phyloP scores from a whole-genome alignment of 768 basidiomycete genomes.

The Cystoderma amianthinum region DNA sequence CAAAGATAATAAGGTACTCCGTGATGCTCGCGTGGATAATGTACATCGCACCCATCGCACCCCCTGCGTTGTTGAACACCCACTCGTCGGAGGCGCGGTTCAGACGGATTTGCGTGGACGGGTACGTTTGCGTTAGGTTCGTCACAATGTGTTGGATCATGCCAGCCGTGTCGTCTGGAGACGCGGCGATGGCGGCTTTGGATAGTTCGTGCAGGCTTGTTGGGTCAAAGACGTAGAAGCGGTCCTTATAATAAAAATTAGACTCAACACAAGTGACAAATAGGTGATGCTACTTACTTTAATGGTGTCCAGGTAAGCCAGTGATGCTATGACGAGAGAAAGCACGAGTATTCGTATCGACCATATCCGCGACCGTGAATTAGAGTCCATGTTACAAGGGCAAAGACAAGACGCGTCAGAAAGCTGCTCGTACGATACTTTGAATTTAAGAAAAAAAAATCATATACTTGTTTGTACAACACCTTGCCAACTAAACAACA shows the following conservation, averaged over 20 bases:
- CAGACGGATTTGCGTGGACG: constrained; percentile 45
- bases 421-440: no score
- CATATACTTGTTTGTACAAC: no score
- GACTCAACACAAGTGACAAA: background rate
- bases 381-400: no score
- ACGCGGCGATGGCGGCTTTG: constrained; percentile 63
- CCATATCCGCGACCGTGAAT: no score
- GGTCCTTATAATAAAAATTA: constrained; percentile 38
- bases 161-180: constrained; percentile 50
- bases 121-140: constrained; percentile 72
- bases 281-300: constrained; percentile 36
- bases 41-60: constrained; percentile 98
- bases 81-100: constrained; percentile 68
- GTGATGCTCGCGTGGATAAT: constrained; percentile 95
- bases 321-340: constrained; percentile 27
- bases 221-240: constrained; percentile 86
- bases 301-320: constrained; percentile 51
- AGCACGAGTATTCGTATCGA: constrained; percentile 12
- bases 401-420: no score
- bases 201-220: constrained; percentile 65
- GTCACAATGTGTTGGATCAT: constrained; percentile 80
- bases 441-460: no score
- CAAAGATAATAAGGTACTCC: constrained; percentile 95
- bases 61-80: constrained; percentile 96
- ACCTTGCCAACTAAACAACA: no score